Base-by-base conservation (phyloP, 106 monocot genomes). In the Acanthochlamys bracteata region DNA sequence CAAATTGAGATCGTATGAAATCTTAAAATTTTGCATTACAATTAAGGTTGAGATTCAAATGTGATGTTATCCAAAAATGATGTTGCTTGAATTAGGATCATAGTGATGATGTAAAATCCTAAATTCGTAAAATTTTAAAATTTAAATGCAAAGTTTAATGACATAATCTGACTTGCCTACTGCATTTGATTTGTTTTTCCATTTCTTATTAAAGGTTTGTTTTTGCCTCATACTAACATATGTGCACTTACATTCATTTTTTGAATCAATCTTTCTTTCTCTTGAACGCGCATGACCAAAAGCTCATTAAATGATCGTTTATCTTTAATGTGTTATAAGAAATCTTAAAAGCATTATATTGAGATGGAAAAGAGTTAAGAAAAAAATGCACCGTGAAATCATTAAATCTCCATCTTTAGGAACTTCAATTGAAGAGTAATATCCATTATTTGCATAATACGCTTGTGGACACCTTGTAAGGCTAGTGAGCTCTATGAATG, bases 371-470 rank as follows among this genome's bases (percentile, higher is more conserved):
- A 17, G 46, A 45, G 24, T 58, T 57, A 1, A 73, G 26, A 4
- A 73, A 26, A 11, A 65, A 73, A 22, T 73, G 73, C 7, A 72
- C 55, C 20, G 64, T 41, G 13, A 72, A 72, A 16, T 17, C 20
- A 25, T 70, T 27, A 25, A 24, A 72, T 64, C 3, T 41, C 56
- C 17, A 63, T 45, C 25, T 64, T n/a, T 0, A 72, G 4, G 17
- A 16, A 4, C 24, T 42, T 64, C 0, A 64, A 41, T 26, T 72
- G 63, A 26, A 41, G 8, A 49, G 21, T 39, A 2, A 52, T 27
- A 16, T 70, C 47, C 1, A 20, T 19, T 47, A 70, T 61, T 24
- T 55, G 19, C 64, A 72, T 72, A 26, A 64, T 57, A 25, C 42
- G 42, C 39, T 63, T 42, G 14, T n/a, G 69, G 43, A 69, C 19